These are phyloP conservation scores for Mentha longifolia DNA, from an alignment of 257 asterid species.

Conservation along the genomic window DNA sequence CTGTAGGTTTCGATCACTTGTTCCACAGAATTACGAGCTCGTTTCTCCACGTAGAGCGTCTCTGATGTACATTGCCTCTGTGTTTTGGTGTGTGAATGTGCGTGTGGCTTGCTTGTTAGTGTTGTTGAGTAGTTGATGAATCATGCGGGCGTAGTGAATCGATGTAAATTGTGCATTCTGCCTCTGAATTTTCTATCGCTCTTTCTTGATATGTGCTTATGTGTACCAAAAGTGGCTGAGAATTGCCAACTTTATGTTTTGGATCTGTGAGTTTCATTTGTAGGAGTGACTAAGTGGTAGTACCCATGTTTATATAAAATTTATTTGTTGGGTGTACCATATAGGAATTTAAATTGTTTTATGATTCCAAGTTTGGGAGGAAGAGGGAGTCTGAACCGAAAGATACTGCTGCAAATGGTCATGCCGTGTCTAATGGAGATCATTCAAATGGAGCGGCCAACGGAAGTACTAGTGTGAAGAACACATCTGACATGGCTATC, in stretches of 20 bases:
- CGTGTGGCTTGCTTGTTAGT: background rate
- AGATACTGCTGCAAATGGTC: constrained; percentile 50
- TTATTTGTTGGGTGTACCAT: constrained; percentile 43
- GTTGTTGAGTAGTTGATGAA: constrained; percentile 13
- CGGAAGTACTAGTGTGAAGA: constrained; percentile 53
- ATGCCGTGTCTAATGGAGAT: constrained; percentile 40
- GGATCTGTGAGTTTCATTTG: constrained; percentile 10
- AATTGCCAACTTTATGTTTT: constrained; percentile 19
- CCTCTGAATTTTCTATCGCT: background rate
- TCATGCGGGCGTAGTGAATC: background rate
- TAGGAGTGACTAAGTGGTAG: constrained; percentile 29
- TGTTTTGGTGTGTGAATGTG: constrained; percentile 8
- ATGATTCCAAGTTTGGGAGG: constrained; percentile 97
- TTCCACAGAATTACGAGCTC: background rate
- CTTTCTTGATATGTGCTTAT: background rate
- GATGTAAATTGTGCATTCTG: background rate
- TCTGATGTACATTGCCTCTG: constrained; percentile 24
- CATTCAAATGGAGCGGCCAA: constrained; percentile 41
- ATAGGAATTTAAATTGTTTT: constrained; percentile 87
- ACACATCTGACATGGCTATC: constrained; percentile 73
- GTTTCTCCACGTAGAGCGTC: background rate
- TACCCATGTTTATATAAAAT: constrained; percentile 40
- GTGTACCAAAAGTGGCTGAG: too few relatives aligned
- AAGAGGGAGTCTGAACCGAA: constrained; percentile 55
- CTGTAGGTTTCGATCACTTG: too few relatives aligned